phyloP scores from a whole-genome alignment of 495 filamentous ascomycete genomes.

The Immersiella caudata region DNA sequence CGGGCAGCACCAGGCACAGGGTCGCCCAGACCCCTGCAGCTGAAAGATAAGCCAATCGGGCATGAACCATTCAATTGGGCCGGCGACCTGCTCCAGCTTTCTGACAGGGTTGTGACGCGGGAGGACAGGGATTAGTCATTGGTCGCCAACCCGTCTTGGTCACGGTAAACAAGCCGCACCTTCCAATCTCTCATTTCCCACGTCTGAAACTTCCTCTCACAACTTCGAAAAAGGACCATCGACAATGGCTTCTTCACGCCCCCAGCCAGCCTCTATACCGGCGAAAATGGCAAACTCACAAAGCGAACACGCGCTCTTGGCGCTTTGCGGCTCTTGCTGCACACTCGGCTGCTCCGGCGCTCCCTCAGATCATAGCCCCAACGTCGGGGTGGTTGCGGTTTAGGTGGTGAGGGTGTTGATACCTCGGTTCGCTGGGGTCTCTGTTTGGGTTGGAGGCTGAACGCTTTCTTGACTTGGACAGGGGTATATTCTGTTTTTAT shows the following conservation, averaged over 20 bases:
- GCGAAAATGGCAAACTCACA: conserved; percentile 38
- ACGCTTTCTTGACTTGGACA: background rate
- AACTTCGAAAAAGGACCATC: conserved; percentile 6
- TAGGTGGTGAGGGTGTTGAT: conserved; percentile 18
- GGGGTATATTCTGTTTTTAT: background rate
- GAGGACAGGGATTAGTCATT: background rate
- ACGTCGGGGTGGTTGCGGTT: conserved; percentile 62
- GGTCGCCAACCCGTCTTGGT: conserved; percentile 9
- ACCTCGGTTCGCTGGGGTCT: conserved; percentile 21
- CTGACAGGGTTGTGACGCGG: conserved; percentile 2
- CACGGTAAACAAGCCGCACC: conserved; percentile 15
- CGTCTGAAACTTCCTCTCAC: conserved; percentile 1
- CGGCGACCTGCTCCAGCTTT: background rate
- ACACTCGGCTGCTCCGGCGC: background rate
- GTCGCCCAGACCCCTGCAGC: background rate
- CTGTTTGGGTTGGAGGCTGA: conserved; percentile 8
- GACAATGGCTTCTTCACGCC: conserved; percentile 34
- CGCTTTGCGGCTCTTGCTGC: conserved; percentile 4
- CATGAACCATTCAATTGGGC: background rate
- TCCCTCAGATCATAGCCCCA: conserved; percentile 67
- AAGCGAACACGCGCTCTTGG: conserved; percentile 22
- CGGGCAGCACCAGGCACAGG: background rate
- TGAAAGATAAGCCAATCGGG: background rate
- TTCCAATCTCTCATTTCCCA: conserved; percentile 17
- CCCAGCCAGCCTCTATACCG: conserved; percentile 10